Conservation (phyloP, 2,329 filamentous ascomycete genomes). For the Chrysosporium queenslandicum region DNA sequence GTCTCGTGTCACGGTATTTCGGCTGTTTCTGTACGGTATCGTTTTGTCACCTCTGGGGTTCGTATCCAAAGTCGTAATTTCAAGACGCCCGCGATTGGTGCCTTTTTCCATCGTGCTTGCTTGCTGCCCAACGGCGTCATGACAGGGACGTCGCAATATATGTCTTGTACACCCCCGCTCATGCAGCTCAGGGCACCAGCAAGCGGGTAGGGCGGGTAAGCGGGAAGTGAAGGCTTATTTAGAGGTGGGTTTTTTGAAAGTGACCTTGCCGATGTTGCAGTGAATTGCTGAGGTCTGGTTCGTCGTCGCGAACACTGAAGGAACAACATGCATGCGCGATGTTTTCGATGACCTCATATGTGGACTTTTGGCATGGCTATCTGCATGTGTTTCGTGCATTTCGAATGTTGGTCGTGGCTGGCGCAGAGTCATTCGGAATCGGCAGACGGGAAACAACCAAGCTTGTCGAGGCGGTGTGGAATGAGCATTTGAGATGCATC, state of each 20-base stretch:
- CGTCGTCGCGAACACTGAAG: neutral
- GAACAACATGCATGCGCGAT: conserved; percentile 1
- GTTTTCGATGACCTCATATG: neutral
- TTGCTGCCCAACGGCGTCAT: conserved; percentile 8
- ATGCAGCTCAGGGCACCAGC: neutral
- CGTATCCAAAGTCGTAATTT: neutral
- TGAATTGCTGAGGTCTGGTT: neutral
- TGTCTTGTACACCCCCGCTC: neutral
- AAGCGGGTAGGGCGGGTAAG: conserved; percentile 1
- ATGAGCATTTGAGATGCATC: conserved; percentile 7
- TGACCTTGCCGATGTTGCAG: conserved; percentile 2
- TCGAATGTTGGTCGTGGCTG: neutral
- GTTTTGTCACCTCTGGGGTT: neutral
- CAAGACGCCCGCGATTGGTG: neutral
- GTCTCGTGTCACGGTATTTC: conserved; percentile 8
- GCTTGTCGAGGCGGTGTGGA: conserved; percentile 6
- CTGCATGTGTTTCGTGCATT: conserved; percentile 8
- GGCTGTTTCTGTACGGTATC: neutral
- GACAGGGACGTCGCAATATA: neutral
- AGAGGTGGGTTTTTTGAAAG: neutral
- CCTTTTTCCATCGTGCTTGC: neutral
- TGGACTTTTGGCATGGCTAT: neutral
- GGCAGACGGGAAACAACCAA: neutral
- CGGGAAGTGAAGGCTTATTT: conserved; percentile 8
- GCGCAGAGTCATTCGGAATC: neutral